phyloP scores from a whole-genome alignment of 176 grass and related monocot species.

The Ensete glaucum region DNA sequence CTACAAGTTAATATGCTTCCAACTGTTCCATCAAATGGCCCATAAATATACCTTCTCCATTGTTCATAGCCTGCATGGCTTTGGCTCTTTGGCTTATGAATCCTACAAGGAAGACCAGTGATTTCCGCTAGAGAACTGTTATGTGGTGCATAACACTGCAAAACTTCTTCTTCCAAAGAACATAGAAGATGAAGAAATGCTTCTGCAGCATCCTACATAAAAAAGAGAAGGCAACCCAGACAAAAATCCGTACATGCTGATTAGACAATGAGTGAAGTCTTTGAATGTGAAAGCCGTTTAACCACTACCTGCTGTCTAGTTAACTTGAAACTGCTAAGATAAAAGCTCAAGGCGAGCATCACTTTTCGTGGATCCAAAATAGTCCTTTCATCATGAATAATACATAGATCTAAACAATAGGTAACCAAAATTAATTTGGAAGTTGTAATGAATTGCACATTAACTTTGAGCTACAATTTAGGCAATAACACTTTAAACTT shows the following conservation, averaged over 20 bases:
- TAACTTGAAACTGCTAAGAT: constrained; percentile 71
- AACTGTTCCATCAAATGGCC: constrained; percentile 77
- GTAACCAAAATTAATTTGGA: constrained; percentile 11
- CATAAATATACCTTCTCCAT: constrained; percentile 78
- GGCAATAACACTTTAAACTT: background rate
- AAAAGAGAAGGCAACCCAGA: constrained; percentile 1
- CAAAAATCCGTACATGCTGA: background rate
- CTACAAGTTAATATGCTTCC: constrained; percentile 86
- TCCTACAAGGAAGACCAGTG: constrained; percentile 55
- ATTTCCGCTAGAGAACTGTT: constrained; percentile 62
- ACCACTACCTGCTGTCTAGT: constrained; percentile 69
- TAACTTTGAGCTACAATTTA: background rate
- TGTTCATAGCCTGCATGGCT: constrained; percentile 46
- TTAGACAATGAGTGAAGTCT: background rate
- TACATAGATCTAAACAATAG: constrained; percentile 48
- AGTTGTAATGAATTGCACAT: background rate
- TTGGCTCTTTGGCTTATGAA: constrained; percentile 57
- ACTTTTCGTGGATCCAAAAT: constrained; percentile 65
- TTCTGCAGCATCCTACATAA: constrained; percentile 70
- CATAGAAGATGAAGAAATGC: constrained; percentile 84
- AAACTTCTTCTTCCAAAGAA: constrained; percentile 74
- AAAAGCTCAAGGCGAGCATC: constrained; percentile 70
- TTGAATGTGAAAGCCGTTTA: background rate
- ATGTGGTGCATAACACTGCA: constrained; percentile 47
- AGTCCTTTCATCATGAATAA: constrained; percentile 45